Evolutionary conservation across 495 filamentous ascomycete genomes (phyloP), one percentile per base, ranked within the genome.

Genomic region (Echria macrotheca): DNA sequence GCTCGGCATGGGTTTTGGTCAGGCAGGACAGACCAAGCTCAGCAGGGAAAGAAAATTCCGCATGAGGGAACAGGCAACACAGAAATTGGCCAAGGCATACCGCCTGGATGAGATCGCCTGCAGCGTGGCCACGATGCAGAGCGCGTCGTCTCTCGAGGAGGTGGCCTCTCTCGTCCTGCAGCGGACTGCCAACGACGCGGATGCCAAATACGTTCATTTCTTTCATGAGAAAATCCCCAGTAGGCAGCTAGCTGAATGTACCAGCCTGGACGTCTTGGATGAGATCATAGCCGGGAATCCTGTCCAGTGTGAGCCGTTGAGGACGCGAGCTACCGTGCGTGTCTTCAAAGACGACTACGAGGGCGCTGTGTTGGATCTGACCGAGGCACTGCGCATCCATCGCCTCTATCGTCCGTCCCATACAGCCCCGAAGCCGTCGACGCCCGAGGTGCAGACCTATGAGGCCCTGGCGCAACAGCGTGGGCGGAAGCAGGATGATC

Each of bases 181-280:
- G 58, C 70, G 87, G 40, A 80, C 73, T 42, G 68, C 78, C 0
- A 57, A 73, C 18, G 78, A 87, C 53, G 61, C 72, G 8, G 85
- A 89, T 54, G 86, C 84, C 23, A 85, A 84, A 54, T 91, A 91
- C 52, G 86, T 90, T 3, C 84, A 91, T 55, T 90, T 91, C 66
- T 90, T 91, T 61, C 86, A 90, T 66, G 87, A 91, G 58, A 90
- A 89, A 71, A 90, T 91, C 31, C 86, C 86, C 1, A 83, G 78
- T 10, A 70, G 86, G 21, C 83, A 86, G 67, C 74, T 90, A 53
- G 86, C 82, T 39, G 78, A 89, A 56, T 86, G 74, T 61, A 89
- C 86, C 5, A 79, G 76, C 32, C 66, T 89, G 21, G 64, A 72
- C 35, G 72, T 77, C 1, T 64, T 91, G 50, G 71, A 86, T 65